Base-by-base conservation (phyloP, 75 land plant species). In the Chamaecyparis obtusa region DNA sequence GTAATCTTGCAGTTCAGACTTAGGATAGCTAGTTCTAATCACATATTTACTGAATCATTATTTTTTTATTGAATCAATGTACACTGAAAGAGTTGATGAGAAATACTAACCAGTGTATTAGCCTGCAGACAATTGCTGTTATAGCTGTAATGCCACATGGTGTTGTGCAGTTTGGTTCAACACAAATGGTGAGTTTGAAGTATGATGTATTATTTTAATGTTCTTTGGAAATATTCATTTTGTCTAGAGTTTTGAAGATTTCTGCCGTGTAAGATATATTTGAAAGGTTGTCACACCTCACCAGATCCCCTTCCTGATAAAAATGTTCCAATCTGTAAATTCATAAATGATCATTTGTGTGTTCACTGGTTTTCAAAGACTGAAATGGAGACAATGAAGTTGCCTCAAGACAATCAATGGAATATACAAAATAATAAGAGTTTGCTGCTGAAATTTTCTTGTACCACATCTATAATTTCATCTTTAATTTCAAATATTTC, bases 111-210 rank as follows among this genome's bases (percentile, higher is more conserved):
- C n/a, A 14, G 2, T 86, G 49, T 82, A 5, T 81, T 46, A 46
- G 35, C n/a, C 9, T 92, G 90, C 93, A 96, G 97, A 96, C 97
- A 13, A 91, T 96, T 87, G 87, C 94, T 86, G 89, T 96, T 60
- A 89, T 94, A 27, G 91, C 97, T 78, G 88, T 94, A 3, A 49
- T 84, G 86, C 91, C 91, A 60, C 87, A 88, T 83, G 97, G 95
- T 75, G 96, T 96, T 81, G 67, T 96, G 88, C 96, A 96, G 64
- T 93, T 96, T 85, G 97, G 97, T 2, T 96, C 96, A 8, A 83
- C 89, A 77, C 87, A 92, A 56, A 83, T 57, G 92, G 97, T 95
- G 41, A 44, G 92, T 89, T 11, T 79, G 21, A 39, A 24, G 6
- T 44, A n/a, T 81, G 33, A 10, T 78, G 81, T 78, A 78, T 19